These are phyloP conservation scores for Claviceps sp. DNA, from an alignment of 2,329 filamentous ascomycete genomes.

Conservation along the genomic window DNA sequence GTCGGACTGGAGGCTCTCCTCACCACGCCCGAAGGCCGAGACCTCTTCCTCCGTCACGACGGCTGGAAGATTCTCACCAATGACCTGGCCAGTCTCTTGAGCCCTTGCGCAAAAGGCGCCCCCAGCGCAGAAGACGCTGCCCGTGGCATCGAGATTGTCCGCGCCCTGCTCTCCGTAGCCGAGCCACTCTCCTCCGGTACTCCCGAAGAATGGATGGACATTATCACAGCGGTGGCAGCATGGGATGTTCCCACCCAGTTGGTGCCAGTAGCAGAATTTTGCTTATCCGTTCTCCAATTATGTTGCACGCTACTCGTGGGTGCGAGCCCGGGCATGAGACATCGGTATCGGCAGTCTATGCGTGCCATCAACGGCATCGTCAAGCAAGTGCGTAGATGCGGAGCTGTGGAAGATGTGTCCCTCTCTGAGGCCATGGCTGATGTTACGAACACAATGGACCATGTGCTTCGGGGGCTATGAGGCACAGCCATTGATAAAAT, in stretches of 20 bases:
- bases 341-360: slow-evolving; percentile 37
- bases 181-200: slow-evolving; percentile 31
- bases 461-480: neutral
- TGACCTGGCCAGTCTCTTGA: slow-evolving; percentile 34
- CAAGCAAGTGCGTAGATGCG: slow-evolving; percentile 22
- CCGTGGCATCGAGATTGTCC: slow-evolving; percentile 41
- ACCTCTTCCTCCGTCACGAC: slow-evolving; percentile 33
- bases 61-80: slow-evolving; percentile 40
- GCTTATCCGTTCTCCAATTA: slow-evolving; percentile 41
- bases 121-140: slow-evolving; percentile 1
- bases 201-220: slow-evolving; percentile 42
- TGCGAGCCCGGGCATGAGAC: slow-evolving; percentile 31
- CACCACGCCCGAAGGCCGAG: slow-evolving; percentile 32
- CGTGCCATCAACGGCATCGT: slow-evolving; percentile 36
- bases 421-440: slow-evolving; percentile 33
- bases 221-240: slow-evolving; percentile 37
- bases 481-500: neutral
- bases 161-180: slow-evolving; percentile 37
- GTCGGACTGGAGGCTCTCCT: slow-evolving; percentile 46
- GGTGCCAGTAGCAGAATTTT: slow-evolving; percentile 29
- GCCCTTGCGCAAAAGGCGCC: slow-evolving; percentile 9
- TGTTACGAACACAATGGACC: slow-evolving; percentile 20
- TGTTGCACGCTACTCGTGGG: slow-evolving; percentile 36
- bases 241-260: slow-evolving; percentile 21
- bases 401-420: slow-evolving; percentile 13